Evolutionary conservation across 164 flowering plant genomes (phyloP).

Genomic region (Vitis cinerea): DNA sequence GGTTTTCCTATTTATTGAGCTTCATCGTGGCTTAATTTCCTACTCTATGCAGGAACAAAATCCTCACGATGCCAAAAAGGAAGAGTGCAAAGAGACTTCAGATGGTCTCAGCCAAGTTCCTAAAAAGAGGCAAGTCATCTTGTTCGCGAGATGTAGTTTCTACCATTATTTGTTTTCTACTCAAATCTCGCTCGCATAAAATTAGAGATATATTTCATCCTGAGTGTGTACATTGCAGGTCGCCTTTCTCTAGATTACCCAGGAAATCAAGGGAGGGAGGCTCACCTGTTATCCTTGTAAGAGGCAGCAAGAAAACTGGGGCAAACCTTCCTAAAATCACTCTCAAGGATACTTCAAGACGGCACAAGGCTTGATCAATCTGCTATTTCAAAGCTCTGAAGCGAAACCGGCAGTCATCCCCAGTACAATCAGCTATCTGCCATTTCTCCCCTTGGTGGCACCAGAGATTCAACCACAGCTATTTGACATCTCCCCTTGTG

Average conservation of each 20-base stretch:
- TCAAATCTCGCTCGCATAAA: neutral
- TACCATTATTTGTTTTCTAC: neutral
- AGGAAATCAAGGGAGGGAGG: constrained; percentile 23
- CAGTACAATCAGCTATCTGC: neutral
- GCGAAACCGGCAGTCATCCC: neutral
- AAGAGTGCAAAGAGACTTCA: constrained; percentile 12
- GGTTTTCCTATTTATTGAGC: too few relatives aligned
- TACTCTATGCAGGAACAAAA: constrained; percentile 22
- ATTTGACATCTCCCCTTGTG: neutral
- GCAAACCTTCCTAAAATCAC: constrained; percentile 11
- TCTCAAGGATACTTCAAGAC: constrained; percentile 9
- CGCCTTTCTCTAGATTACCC: constrained; percentile 25
- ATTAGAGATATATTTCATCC: neutral
- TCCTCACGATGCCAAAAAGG: constrained; percentile 13
- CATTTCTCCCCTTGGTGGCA: neutral
- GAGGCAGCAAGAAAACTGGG: constrained; percentile 22
- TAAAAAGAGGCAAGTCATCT: constrained; percentile 35
- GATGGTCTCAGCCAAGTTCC: constrained; percentile 21
- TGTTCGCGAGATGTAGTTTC: neutral
- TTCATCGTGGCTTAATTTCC: neutral
- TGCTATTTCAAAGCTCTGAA: neutral
- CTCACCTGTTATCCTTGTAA: constrained; percentile 20
- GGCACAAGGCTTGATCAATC: constrained; percentile 8
- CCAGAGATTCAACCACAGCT: too few relatives aligned
- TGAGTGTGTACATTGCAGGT: constrained; percentile 14